Base-by-base conservation (phyloP, 2,329 filamentous ascomycete genomes). In the Aspergillus tubingensis region DNA sequence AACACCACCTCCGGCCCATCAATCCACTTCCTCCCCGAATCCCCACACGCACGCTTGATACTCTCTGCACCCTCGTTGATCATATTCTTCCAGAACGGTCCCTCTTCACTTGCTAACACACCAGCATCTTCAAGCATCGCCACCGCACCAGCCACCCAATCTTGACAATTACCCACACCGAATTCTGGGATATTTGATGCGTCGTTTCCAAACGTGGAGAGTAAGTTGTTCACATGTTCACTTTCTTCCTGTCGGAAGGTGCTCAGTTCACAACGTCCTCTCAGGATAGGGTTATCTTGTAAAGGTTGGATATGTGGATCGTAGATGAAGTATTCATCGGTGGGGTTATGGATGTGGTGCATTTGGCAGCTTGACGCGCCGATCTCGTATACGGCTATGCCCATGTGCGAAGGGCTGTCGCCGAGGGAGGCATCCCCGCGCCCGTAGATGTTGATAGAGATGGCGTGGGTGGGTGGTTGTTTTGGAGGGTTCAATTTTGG, bases 391-490 rank as follows among this genome's bases (percentile, higher is more conserved):
- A 70, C 44, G 3, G 61, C 63, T 25, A 69, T 62, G 3, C 56
- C 59, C 57, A 68, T 64, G 58, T 70, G 64, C 3, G 67, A 68
- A 6, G 67, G 67, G 3, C 58, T 44, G 21, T 69, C 66, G 36
- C 60, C 63, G 50, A 68, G 65, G 5, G 53, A 53, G 38, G 59
- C 61, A 36, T 68, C 59, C 10, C 67, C 67, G 19, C 63, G 66
- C n/a, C 65, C 65, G 57, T 68, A 67, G 59, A 68, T 64, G 44
- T 67, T 67, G 19, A 67, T 56, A 15, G 61, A 62, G n/a, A 68
- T 49, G 49, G 25, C 49, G 19, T 52, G 44, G 44, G 44, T 49
- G 2, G 23, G 13, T 5, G 13, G 13, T 13, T 49, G 3, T 13
- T 10, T 15, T 15, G 5, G 3, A 1, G 2, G 8, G 2, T 15